Conservation (phyloP, 352 stramenopile genomes). For the Elongisporangium anandrum region DNA sequence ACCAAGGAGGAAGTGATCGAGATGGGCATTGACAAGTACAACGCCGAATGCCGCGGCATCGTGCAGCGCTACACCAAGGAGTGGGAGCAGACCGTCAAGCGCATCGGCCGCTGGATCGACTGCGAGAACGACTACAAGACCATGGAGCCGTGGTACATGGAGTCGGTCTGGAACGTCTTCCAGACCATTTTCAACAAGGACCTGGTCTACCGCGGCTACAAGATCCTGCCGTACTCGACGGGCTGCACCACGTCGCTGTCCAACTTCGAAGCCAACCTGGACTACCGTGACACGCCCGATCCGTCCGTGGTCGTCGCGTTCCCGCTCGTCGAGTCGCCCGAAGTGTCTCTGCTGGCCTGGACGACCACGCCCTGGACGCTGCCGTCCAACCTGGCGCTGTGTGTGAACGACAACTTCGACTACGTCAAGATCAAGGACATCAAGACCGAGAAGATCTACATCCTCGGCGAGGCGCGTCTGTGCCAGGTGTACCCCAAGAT, state of each 20-base stretch:
- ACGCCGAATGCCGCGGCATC: constrained; percentile 96
- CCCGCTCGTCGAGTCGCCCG: constrained; percentile 85
- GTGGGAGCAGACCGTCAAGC: constrained; percentile 97
- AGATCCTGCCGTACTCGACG: constrained; percentile 99
- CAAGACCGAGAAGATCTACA: constrained; percentile 89
- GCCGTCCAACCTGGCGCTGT: constrained; percentile 97
- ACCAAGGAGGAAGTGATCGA: constrained; percentile 96
- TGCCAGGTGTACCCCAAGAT: constrained; percentile 97
- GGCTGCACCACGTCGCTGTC: constrained; percentile 97
- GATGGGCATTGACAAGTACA: constrained; percentile 99
- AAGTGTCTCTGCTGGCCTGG: constrained; percentile 94
- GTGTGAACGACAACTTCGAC: constrained; percentile 94
- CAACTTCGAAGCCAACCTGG: constrained; percentile 99
- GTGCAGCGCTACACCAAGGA: constrained; percentile 98
- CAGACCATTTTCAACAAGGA: constrained; percentile 97
- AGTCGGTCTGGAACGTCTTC: constrained; percentile 99
- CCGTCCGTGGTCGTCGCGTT: constrained; percentile 98
- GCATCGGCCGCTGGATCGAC: constrained; percentile 99
- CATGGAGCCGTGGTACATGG: constrained; percentile 99
- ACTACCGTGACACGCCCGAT: constrained; percentile 99
- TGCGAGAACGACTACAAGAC: constrained; percentile 99
- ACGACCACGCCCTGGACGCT: constrained; percentile 99
- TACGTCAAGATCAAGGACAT: constrained; percentile 98
- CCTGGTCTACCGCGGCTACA: constrained; percentile 99
- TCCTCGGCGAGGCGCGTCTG: constrained; percentile 92